Conservation (phyloP, 139 green algal genomes). For the Micromonas commoda region DNA sequence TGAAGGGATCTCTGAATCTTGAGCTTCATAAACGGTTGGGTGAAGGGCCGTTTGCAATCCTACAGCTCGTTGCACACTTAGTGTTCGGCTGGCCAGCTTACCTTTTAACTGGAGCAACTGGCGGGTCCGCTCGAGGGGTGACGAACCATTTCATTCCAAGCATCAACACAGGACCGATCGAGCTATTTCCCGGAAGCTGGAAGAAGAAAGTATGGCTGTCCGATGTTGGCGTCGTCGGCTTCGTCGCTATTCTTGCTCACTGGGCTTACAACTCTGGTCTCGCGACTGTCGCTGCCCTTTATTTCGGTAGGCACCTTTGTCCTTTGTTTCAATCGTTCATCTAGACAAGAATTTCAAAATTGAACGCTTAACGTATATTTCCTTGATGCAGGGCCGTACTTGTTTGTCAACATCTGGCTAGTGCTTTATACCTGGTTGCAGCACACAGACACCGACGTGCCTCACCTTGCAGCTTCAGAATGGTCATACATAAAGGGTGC, state of each 20-base stretch:
- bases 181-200: conserved; percentile 31
- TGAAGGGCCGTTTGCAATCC: conserved; percentile 7
- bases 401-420: conserved; percentile 39
- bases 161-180: conserved; percentile 10
- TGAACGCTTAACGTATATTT: neutral
- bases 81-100: conserved; percentile 43
- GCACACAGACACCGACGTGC: conserved; percentile 40
- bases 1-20: conserved; percentile 30
- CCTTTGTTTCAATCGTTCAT: neutral
- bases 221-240: conserved; percentile 29
- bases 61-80: conserved; percentile 35
- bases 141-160: conserved; percentile 42
- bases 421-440: conserved; percentile 44
- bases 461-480: conserved; percentile 29
- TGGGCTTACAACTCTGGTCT: conserved; percentile 19
- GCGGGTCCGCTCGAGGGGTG: conserved; percentile 28
- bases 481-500: conserved; percentile 39
- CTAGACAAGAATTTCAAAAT: neutral
- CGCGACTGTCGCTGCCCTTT: conserved; percentile 21
- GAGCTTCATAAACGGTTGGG: conserved; percentile 25
- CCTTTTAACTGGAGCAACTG: conserved; percentile 34
- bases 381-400: conserved; percentile 4
- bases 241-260: neutral
- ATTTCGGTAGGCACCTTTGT: conserved; percentile 10
- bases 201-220: conserved; percentile 37